Base-by-base conservation (phyloP, 2,329 filamentous ascomycete genomes). In the Coniochaeta sp. region DNA sequence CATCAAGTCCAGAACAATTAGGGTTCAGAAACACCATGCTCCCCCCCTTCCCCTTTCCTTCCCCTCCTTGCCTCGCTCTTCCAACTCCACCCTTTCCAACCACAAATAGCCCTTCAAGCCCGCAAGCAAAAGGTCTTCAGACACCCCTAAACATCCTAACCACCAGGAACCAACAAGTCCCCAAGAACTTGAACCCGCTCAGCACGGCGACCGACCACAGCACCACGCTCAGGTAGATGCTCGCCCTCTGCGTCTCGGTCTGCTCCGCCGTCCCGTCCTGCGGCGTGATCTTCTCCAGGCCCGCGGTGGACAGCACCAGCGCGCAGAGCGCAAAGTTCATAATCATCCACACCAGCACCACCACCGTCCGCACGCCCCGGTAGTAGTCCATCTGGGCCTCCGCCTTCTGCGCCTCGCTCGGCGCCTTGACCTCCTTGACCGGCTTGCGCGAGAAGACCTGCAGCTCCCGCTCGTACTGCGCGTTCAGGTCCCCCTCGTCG, bases 321-420 rank as follows among this genome's bases (percentile, higher is more conserved):
- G 93, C 93, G 0, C 86, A 87, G 6, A 99, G 85, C 0, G 86
- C 92, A 72, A 99, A 90, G 74, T 99, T 99, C 70, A 88, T 92
- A 68, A 98, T 91, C 82, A 99, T 96, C 95, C 95, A 99, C 65
- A 89, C 86, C 58, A 98, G 79, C 33, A 99, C 95, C 66, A 97
- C 93, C 31, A 91, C 86, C 22, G 90, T 96, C 64, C 95, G 86
- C 73, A 99, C 96, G 65, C 93, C 95, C 69, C 93, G 92, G 82
- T 99, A 99, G 77, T 98, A 99, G 73, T 99, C 95, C 79, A 97
- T 91, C 74, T 99, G 93, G 70, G 89, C 91, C 71, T 97, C 93
- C 38, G 86, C 81, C 52, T 83, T 76, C 66, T 85, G 80, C 0
- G 77, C 71, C 0, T 82, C 72, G 0, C 79, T 81, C 0, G 84